These are phyloP conservation scores for Kandelia obovata DNA, from an alignment of 345 rosid genomes.

Conservation along the genomic window DNA sequence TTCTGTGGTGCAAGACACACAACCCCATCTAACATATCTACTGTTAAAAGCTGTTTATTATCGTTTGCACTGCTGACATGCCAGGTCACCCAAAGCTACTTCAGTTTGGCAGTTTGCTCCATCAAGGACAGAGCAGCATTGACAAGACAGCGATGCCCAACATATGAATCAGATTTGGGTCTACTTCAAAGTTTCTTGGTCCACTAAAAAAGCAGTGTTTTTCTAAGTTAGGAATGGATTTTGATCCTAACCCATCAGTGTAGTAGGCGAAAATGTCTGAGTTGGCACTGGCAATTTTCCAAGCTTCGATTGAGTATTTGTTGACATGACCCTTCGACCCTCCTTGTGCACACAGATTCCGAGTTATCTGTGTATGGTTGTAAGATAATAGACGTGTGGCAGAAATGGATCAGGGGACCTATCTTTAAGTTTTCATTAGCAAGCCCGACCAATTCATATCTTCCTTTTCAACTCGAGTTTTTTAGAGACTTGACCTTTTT, in stretches of 20 bases:
- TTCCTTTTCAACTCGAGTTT: no score
- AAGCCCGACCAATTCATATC: not conserved
- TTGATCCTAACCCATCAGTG: constrained; percentile 24
- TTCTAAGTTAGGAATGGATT: constrained; percentile 10
- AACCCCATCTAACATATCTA: not conserved
- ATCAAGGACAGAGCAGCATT: not conserved
- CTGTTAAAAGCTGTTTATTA: constrained; percentile 9
- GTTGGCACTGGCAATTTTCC: constrained; percentile 20
- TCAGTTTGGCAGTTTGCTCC: constrained; percentile 9
- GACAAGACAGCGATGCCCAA: constrained; percentile 21
- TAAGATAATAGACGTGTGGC: constrained; percentile 7
- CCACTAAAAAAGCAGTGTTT: constrained; percentile 13
- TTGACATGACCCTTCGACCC: constrained; percentile 13
- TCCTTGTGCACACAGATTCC: constrained; percentile 24
- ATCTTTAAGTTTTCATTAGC: not conserved
- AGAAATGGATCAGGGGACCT: not conserved
- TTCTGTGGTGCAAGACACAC: constrained; percentile 16
- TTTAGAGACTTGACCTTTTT: no score
- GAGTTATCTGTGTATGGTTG: constrained; percentile 20
- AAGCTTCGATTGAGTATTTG: constrained; percentile 15
- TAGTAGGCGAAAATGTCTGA: constrained; percentile 1
- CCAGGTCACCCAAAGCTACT: not conserved
- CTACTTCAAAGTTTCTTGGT: constrained; percentile 14
- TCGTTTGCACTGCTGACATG: constrained; percentile 18
- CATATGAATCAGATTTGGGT: constrained; percentile 14